Conservation (phyloP, 176 grass and related monocot species). For the Triticum monococcum region DNA sequence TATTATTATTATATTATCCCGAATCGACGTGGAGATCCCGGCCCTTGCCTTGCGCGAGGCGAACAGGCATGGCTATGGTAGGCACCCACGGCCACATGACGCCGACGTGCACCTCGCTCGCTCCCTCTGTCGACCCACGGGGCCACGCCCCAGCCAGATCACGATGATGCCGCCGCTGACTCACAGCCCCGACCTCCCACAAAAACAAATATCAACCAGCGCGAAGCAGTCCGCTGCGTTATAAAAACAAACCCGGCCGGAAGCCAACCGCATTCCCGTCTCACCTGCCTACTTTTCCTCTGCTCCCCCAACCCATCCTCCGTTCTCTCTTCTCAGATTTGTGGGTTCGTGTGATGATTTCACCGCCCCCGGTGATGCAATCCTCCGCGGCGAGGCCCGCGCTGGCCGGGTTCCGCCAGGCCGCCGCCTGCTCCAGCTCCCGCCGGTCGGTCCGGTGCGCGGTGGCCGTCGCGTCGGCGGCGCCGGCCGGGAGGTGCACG, state of each 20-base stretch:
- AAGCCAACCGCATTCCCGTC: neutral
- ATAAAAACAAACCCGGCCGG: neutral
- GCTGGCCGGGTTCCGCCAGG: neutral
- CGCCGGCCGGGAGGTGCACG: neutral
- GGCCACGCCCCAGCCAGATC: neutral
- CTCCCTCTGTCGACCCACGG: neutral
- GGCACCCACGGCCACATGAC: neutral
- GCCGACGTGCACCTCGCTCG: neutral
- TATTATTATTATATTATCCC: neutral
- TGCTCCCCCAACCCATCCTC: neutral
- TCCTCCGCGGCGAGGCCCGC: conserved; percentile 6
- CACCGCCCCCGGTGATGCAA: neutral
- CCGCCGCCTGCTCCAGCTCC: neutral
- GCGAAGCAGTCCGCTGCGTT: neutral
- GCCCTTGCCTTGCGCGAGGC: neutral
- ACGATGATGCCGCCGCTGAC: neutral
- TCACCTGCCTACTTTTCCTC: neutral
- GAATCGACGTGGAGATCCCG: neutral
- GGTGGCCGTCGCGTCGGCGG: neutral
- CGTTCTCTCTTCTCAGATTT: neutral
- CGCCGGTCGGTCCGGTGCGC: conserved; percentile 15
- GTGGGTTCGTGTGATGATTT: neutral
- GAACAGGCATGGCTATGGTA: neutral
- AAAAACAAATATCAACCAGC: neutral
- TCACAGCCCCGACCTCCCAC: neutral